A percentile compares a stretch with the other conserved stretches of the same genome.
These are phyloP conservation scores for Amoeboaphelidium occidentale DNA, from an alignment of 371 early-diverging fungal species.

Conservation along the genomic window DNA sequence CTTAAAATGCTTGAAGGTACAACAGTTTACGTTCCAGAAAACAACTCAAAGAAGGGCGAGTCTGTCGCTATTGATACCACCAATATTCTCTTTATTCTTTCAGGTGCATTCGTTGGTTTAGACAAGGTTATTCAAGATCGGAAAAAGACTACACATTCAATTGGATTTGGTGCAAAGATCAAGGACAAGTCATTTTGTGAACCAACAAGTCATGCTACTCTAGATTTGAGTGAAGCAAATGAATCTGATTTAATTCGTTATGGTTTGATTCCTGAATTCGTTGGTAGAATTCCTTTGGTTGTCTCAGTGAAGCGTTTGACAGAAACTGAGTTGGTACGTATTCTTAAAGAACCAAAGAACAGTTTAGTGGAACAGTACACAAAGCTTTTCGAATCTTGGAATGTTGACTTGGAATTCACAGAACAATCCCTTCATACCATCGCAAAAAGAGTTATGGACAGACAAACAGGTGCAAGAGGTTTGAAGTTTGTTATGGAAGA, in stretches of 20 bases:
- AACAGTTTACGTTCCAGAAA: slow-evolving; percentile 54
- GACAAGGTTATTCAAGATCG: slow-evolving; percentile 55
- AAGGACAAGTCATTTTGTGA: not conserved
- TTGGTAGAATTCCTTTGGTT: slow-evolving; percentile 55
- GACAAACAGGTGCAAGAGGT: slow-evolving; percentile 72
- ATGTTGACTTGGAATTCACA: slow-evolving; percentile 36
- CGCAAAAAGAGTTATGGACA: slow-evolving; percentile 45
- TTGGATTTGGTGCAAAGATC: slow-evolving; percentile 2
- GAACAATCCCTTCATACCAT: slow-evolving; percentile 35
- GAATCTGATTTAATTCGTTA: slow-evolving; percentile 44
- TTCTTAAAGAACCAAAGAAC: slow-evolving; percentile 60
- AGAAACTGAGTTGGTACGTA: slow-evolving; percentile 41
- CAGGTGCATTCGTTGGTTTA: slow-evolving; percentile 72
- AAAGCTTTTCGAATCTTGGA: slow-evolving; percentile 26
- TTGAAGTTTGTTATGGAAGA: slow-evolving; percentile 46
- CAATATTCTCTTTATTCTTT: slow-evolving; percentile 67
- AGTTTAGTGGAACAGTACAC: slow-evolving; percentile 58
- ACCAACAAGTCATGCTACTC: slow-evolving; percentile 4
- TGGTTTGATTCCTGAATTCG: slow-evolving; percentile 75
- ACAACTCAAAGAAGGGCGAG: slow-evolving; percentile 46
- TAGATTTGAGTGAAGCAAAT: slow-evolving; percentile 1
- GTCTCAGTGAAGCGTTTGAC: slow-evolving; percentile 42
- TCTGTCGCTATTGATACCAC: slow-evolving; percentile 61
- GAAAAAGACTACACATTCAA: not conserved
- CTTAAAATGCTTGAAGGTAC: slow-evolving; percentile 75